These are phyloP conservation scores for Fusarium papillatum DNA, from an alignment of 2,329 filamentous ascomycete genomes.

Conservation along the genomic window DNA sequence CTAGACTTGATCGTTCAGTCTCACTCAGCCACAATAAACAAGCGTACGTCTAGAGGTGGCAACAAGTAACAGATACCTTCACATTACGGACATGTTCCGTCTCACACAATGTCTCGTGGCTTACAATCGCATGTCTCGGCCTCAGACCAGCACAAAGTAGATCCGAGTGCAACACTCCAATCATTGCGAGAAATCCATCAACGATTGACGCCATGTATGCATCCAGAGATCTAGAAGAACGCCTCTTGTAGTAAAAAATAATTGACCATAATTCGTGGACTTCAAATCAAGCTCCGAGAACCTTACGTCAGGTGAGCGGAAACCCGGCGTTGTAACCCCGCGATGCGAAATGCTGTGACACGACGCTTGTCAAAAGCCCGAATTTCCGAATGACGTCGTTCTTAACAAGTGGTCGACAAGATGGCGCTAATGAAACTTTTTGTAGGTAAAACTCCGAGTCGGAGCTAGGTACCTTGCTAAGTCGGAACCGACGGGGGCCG, in stretches of 20 bases:
- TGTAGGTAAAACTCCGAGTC: neutral
- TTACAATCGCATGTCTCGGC: neutral
- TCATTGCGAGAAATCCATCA: neutral
- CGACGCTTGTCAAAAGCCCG: neutral
- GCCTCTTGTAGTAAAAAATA: neutral
- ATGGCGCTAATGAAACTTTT: neutral
- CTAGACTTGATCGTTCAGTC: neutral
- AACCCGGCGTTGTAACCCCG: neutral
- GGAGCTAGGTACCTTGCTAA: neutral
- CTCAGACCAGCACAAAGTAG: neutral
- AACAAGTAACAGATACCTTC: neutral
- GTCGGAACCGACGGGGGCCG: neutral
- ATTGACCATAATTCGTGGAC: neutral
- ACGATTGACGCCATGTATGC: too few relatives aligned
- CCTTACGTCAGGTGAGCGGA: neutral
- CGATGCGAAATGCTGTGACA: neutral
- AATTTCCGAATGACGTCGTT: constrained; percentile 3
- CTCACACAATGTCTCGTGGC: neutral
- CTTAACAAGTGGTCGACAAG: neutral
- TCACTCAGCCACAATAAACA: neutral
- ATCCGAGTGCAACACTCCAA: neutral
- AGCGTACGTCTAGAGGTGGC: neutral
- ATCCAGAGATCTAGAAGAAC: neutral
- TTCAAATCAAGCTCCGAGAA: neutral
- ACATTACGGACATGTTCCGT: neutral